A percentile compares a stretch with the other conserved stretches of the same genome.
Conservation (phyloP, 1,284 basidiomycete genomes). For the Rhizopogon parksii region DNA sequence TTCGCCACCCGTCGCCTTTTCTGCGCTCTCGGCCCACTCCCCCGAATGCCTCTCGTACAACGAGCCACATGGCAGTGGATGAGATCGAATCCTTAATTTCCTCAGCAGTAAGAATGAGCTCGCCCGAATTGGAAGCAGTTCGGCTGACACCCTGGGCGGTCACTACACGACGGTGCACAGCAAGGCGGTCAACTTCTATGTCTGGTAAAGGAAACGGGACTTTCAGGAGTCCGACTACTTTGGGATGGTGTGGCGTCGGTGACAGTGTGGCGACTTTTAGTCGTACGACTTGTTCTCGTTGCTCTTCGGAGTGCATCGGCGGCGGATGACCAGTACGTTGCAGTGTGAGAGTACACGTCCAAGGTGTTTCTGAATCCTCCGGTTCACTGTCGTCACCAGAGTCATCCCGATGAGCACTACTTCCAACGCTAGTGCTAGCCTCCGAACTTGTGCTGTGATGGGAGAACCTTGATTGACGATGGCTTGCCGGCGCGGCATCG, state of each 20-base stretch:
- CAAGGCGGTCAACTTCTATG: constrained; percentile 58
- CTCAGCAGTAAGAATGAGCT: constrained; percentile 72
- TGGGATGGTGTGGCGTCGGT: constrained; percentile 94
- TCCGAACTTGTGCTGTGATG: constrained; percentile 27
- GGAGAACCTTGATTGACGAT: constrained; percentile 22
- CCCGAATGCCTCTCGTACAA: constrained; percentile 87
- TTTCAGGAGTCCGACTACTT: constrained; percentile 86
- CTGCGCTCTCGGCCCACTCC: constrained; percentile 76
- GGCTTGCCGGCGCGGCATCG: constrained; percentile 6
- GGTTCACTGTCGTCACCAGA: constrained; percentile 77
- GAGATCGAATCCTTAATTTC: constrained; percentile 92
- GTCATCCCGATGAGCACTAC: constrained; percentile 29
- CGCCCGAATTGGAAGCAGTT: constrained; percentile 31
- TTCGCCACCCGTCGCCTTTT: constrained; percentile 73
- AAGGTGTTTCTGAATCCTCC: constrained; percentile 93
- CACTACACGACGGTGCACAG: constrained; percentile 43
- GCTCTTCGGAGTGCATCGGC: background rate
- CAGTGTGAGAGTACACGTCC: constrained; percentile 75
- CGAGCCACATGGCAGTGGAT: constrained; percentile 86
- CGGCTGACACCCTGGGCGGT: constrained; percentile 38
- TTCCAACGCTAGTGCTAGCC: constrained; percentile 15
- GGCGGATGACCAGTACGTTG: constrained; percentile 26
- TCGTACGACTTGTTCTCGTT: constrained; percentile 23
- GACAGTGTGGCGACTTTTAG: constrained; percentile 74
- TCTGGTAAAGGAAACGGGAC: constrained; percentile 82